A percentile compares a stretch with the other conserved stretches of the same genome.
Conservation (phyloP, 176 grass and related monocot species). For the Echinochloa phyllopogon region DNA sequence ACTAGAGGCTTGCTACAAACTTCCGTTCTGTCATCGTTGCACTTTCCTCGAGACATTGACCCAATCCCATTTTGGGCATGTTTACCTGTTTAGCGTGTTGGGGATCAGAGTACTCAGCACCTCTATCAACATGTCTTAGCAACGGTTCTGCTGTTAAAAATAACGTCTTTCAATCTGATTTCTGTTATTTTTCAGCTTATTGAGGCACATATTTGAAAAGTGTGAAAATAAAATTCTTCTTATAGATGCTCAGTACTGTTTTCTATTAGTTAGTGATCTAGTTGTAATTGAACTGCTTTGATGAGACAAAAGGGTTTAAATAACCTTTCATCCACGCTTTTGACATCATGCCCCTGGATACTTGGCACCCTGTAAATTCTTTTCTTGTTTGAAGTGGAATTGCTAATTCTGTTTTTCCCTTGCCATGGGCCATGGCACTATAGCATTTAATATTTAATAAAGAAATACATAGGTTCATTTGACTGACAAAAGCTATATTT, state of each 20-base stretch:
- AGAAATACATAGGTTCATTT: not conserved
- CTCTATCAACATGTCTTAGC: conserved; percentile 6
- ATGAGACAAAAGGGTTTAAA: conserved; percentile 8
- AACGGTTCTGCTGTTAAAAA: not conserved
- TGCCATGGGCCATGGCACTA: not conserved
- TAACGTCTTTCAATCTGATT: not conserved
- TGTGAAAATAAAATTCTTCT: conserved; percentile 12
- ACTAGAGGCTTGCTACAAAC: conserved; percentile 41
- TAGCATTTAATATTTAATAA: conserved; percentile 8
- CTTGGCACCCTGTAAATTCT: not conserved
- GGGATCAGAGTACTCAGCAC: conserved; percentile 1
- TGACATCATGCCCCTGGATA: not conserved
- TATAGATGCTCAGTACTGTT: not conserved
- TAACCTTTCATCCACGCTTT: not conserved
- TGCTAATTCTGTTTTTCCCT: not conserved
- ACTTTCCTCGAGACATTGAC: not conserved
- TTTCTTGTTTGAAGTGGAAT: conserved; percentile 17
- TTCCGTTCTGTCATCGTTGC: conserved; percentile 29
- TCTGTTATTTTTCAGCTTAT: conserved; percentile 17
- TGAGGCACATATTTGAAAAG: not conserved
- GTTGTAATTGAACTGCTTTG: conserved; percentile 25
- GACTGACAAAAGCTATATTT: conserved; percentile 24
- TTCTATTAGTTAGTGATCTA: not conserved
- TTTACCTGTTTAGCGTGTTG: not conserved
- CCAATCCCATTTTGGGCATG: conserved; percentile 19